Evolutionary conservation across 1,139 yeast species (phyloP).

Genomic region (Lizanozyma gosingica): DNA sequence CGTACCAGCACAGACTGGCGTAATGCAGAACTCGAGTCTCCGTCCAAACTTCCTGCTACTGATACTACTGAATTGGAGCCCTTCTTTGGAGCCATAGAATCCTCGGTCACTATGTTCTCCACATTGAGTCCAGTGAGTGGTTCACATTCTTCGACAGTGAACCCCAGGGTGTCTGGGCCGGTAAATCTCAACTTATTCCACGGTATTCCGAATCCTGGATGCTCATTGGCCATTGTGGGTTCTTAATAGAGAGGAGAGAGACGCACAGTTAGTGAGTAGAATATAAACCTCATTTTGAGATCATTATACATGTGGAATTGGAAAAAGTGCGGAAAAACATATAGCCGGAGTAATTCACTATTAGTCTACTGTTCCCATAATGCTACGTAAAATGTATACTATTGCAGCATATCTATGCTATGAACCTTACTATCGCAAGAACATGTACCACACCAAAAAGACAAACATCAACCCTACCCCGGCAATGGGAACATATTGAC

Average conservation of each 20-base stretch:
- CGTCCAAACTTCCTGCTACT: too few species aligned
- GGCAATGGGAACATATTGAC: slow-evolving; percentile 83
- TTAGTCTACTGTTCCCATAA: too few species aligned
- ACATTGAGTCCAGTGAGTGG: neutral
- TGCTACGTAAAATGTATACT: too few species aligned
- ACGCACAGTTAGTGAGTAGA: too few species aligned
- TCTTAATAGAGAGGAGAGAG: too few species aligned
- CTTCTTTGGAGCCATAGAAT: neutral
- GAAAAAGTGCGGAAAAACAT: too few species aligned
- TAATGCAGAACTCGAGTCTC: too few species aligned
- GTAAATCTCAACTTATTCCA: neutral
- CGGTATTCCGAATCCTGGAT: neutral
- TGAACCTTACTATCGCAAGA: slow-evolving; percentile 36
- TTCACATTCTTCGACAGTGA: neutral
- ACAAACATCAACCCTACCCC: slow-evolving; percentile 66
- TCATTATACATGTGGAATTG: too few species aligned
- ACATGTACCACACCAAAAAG: slow-evolving; percentile 77
- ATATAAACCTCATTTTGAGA: too few species aligned
- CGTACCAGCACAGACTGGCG: too few species aligned
- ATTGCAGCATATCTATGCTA: too few species aligned
- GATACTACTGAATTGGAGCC: neutral
- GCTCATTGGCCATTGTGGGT: neutral
- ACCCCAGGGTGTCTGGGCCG: neutral
- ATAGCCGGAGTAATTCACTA: too few species aligned
- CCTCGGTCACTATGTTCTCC: neutral